These are phyloP conservation scores for Colletotrichum simmondsii DNA, from an alignment of 2,329 filamentous ascomycete genomes.

Conservation along the genomic window DNA sequence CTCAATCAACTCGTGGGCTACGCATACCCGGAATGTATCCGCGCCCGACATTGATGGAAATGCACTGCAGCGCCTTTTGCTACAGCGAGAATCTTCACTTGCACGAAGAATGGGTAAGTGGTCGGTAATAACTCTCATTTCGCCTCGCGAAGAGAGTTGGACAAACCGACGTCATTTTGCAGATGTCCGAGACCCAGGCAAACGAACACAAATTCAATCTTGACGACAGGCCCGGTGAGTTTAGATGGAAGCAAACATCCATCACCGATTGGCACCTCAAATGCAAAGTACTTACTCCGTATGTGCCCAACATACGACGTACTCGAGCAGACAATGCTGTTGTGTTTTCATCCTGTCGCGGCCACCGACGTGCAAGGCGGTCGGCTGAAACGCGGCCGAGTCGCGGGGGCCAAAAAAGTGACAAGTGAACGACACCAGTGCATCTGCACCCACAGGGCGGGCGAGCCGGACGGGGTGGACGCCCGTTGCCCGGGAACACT, in stretches of 20 bases:
- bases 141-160: neutral
- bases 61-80: neutral
- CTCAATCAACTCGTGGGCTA: neutral
- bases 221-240: neutral
- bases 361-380: neutral
- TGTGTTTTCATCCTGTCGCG: neutral
- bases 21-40: neutral
- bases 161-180: slow-evolving; percentile 12
- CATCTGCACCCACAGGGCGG: slow-evolving; percentile 8
- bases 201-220: neutral
- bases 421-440: slow-evolving; percentile 2
- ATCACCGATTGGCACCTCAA: neutral
- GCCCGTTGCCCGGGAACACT: slow-evolving; percentile 34
- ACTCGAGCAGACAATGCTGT: neutral
- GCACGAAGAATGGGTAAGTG: neutral
- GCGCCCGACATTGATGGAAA: neutral
- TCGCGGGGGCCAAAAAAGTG: slow-evolving; percentile 1
- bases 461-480: slow-evolving; percentile 19
- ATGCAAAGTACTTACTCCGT: neutral
- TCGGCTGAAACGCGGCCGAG: slow-evolving; percentile 27
- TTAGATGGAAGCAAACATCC: neutral
- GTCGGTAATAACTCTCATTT: neutral
- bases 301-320: too few relatives aligned
- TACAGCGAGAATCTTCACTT: neutral
- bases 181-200: neutral